Evolutionary conservation across 192 early-diverging fungal genomes (phyloP).

Genomic region (Umbelopsis sp.): DNA sequence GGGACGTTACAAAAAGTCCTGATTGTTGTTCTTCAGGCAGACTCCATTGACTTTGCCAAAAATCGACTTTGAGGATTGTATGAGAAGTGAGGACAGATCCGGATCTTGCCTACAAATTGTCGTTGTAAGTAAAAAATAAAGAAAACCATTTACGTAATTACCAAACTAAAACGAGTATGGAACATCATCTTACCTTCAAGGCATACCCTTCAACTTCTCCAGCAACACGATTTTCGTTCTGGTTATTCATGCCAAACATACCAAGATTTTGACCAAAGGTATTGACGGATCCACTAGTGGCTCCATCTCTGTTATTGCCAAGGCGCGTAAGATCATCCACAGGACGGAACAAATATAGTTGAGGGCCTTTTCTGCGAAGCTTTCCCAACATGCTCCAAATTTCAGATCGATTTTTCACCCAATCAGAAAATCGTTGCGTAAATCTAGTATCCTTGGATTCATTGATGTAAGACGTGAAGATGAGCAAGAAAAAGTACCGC

Average conservation of each 20-base stretch:
- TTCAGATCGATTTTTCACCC: slow-evolving; percentile 46
- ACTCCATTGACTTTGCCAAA: slow-evolving; percentile 42
- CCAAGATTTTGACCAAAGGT: slow-evolving; percentile 24
- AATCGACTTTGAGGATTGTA: slow-evolving; percentile 65
- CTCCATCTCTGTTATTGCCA: slow-evolving; percentile 12
- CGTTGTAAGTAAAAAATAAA: too few species aligned
- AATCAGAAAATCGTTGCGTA: slow-evolving; percentile 33
- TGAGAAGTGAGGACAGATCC: slow-evolving; percentile 59
- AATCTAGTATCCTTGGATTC: slow-evolving; percentile 32
- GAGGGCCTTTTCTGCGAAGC: slow-evolving; percentile 45
- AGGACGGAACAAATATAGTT: slow-evolving; percentile 56
- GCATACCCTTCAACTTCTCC: slow-evolving; percentile 58
- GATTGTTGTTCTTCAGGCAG: slow-evolving; percentile 22
- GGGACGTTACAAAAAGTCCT: neutral
- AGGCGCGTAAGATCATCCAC: slow-evolving; percentile 55
- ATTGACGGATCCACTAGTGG: neutral
- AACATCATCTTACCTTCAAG: slow-evolving; percentile 46
- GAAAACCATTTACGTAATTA: too few species aligned
- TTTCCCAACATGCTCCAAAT: slow-evolving; percentile 58
- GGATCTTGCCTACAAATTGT: slow-evolving; percentile 42
- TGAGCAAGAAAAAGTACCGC: slow-evolving; percentile 62
- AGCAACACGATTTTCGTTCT: slow-evolving; percentile 30
- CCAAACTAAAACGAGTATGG: too few species aligned
- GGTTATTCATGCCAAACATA: slow-evolving; percentile 39
- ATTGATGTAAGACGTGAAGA: slow-evolving; percentile 57